Evolutionary conservation across 2,329 filamentous ascomycete species (phyloP).

Genomic region (Calonectria honghensis): DNA sequence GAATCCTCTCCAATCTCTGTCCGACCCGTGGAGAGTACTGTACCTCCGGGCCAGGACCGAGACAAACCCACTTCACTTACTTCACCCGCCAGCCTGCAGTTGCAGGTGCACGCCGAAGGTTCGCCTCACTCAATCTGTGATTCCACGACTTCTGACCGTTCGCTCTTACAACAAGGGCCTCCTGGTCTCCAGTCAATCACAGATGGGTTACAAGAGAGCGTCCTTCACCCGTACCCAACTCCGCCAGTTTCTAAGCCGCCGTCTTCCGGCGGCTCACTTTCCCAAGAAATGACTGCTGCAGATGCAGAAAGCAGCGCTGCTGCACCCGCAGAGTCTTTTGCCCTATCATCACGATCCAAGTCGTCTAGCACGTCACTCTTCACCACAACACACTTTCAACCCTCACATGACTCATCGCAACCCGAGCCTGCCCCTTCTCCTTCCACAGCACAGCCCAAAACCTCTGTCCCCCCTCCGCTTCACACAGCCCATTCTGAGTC

Average conservation of each 20-base stretch:
- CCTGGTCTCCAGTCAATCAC: slow-evolving; percentile 49
- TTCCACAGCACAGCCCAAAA: slow-evolving; percentile 46
- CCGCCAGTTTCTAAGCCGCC: slow-evolving; percentile 72
- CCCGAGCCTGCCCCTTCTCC: slow-evolving; percentile 47
- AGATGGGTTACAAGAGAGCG: slow-evolving; percentile 50
- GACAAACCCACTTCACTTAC: slow-evolving; percentile 58
- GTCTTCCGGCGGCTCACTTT: slow-evolving; percentile 60
- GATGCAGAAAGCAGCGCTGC: slow-evolving; percentile 50
- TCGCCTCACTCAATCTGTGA: slow-evolving; percentile 51
- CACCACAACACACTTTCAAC: slow-evolving; percentile 54
- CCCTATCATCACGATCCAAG: slow-evolving; percentile 49
- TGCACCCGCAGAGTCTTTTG: slow-evolving; percentile 48
- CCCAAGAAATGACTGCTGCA: slow-evolving; percentile 54
- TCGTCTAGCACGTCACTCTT: slow-evolving; percentile 50
- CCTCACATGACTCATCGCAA: slow-evolving; percentile 50
- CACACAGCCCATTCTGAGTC: slow-evolving; percentile 70
- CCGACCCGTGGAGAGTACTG: slow-evolving; percentile 59
- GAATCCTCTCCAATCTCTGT: slow-evolving; percentile 61
- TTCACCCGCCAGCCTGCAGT: slow-evolving; percentile 58
- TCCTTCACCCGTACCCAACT: slow-evolving; percentile 70
- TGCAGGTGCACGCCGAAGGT: slow-evolving; percentile 53
- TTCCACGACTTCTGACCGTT: slow-evolving; percentile 47
- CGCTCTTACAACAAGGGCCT: slow-evolving; percentile 53
- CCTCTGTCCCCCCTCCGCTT: slow-evolving; percentile 47
- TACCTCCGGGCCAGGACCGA: slow-evolving; percentile 50